phyloP scores from a whole-genome alignment of 2,329 filamentous ascomycete species.

The Coniella vitis region DNA sequence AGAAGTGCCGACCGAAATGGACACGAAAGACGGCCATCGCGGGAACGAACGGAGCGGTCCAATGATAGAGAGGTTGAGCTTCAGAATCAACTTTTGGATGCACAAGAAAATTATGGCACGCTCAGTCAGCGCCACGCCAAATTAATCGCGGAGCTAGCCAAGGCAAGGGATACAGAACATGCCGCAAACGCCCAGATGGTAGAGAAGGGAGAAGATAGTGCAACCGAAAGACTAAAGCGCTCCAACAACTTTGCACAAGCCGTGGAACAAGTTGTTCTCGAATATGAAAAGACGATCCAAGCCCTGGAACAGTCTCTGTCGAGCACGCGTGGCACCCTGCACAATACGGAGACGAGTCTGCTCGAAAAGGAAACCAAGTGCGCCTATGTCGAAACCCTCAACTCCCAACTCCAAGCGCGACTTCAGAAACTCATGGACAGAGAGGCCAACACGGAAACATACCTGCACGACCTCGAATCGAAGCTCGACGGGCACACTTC shows the following conservation, averaged over 20 bases:
- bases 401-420: constrained; percentile 78
- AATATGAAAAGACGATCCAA: constrained; percentile 98
- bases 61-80: constrained; percentile 83
- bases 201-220: constrained; percentile 64
- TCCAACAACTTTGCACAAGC: constrained; percentile 95
- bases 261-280: constrained; percentile 90
- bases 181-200: constrained; percentile 52
- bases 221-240: constrained; percentile 81
- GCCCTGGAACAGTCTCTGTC: constrained; percentile 85
- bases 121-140: constrained; percentile 92
- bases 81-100: constrained; percentile 86
- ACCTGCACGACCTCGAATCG: constrained; percentile 83
- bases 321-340: constrained; percentile 75
- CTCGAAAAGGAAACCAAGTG: constrained; percentile 92
- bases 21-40: constrained; percentile 50
- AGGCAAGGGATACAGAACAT: constrained; percentile 65
- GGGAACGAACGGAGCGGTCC: constrained; percentile 69
- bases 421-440: constrained; percentile 91
- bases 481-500: constrained; percentile 86
- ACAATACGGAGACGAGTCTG: constrained; percentile 76
- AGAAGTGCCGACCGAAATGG: constrained; percentile 69
- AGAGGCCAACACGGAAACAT: constrained; percentile 84
- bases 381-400: constrained; percentile 87
- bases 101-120: constrained; percentile 89
- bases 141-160: constrained; percentile 88